Base-by-base conservation (phyloP, 768 basidiomycete genomes). In the Phylloporus arenicola region DNA sequence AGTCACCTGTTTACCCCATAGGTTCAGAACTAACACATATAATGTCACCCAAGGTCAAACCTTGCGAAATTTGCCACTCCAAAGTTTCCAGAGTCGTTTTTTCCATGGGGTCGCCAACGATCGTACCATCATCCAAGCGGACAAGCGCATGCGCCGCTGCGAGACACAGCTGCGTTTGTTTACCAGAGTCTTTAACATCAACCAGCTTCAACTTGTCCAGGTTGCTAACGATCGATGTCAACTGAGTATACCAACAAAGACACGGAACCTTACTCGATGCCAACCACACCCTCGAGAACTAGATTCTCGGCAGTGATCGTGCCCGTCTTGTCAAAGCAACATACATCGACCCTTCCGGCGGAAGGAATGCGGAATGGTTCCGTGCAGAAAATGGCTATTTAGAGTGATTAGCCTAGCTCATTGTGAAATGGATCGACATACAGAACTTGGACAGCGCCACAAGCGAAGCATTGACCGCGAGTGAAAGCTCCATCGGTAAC, bases 61-160 rank as follows among this genome's bases (percentile, higher is more conserved):
- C 88, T 70, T 82, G 81, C 10, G 67, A 72, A 35, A 98, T 67
- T 51, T 82, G 83, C 95, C 96, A 98, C 43, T 90, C 84, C 25
- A 99, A 76, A 3, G 92, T 86, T 53, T 90, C 88, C 7, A 98
- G 74, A 0, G 96, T 95, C 0, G 90, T 94, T 72, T 94, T 93
- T 70, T 99, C 96, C 96, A 99, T 99, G 0, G 96, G 96, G 65
- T 99, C 96, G 4, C 96, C 96, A 38, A 98, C 94, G 33, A 94
- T 73, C 1, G 85, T 86, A 9, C 92, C 95, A 59, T 98, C 95
- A 58, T 99, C 95, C 22, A 99, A 77, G 42, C 88, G 78, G 34
- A 98, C 96, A 11, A 99, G 74, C 0, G 96, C 95, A 61, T 99
- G 96, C 1, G 96, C 94, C 9, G 93, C 84, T 19, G 95, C 95